A percentile compares a stretch with the other conserved stretches of the same genome.
Evolutionary conservation across 2,329 filamentous ascomycete genomes (phyloP).

Genomic region (Hymenoscyphus fructigenus): DNA sequence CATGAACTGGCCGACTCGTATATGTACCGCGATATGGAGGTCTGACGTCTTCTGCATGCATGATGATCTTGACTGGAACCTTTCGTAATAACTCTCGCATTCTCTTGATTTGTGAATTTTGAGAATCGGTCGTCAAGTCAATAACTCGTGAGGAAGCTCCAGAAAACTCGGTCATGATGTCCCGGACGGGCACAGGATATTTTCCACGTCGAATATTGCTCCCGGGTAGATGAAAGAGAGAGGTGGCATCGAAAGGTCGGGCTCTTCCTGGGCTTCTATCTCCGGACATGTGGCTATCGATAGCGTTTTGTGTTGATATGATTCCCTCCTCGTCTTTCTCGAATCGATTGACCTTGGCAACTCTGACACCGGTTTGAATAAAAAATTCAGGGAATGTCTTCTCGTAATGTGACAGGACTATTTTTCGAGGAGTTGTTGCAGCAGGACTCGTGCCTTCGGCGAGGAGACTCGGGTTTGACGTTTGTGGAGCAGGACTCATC

Average conservation of each 20-base stretch:
- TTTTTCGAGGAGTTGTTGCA: constrained; percentile 32
- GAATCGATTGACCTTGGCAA: constrained; percentile 60
- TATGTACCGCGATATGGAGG: constrained; percentile 72
- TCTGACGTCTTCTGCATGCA: constrained; percentile 63
- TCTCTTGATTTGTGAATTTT: constrained; percentile 34
- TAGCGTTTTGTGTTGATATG: constrained; percentile 48
- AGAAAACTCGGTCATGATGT: constrained; percentile 35
- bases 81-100: constrained; percentile 23
- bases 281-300: constrained; percentile 53
- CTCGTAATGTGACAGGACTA: constrained; percentile 52
- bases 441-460: constrained; percentile 4
- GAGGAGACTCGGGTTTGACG: constrained; percentile 19
- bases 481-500: constrained; percentile 28
- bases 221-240: constrained; percentile 47
- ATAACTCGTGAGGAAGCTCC: constrained; percentile 30
- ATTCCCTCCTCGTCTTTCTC: constrained; percentile 58
- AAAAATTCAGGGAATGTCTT: constrained; percentile 80
- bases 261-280: constrained; percentile 46
- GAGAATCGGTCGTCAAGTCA: constrained; percentile 35
- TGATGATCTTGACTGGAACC: constrained; percentile 34
- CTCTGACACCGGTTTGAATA: constrained; percentile 67
- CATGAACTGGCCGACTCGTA: constrained; percentile 47
- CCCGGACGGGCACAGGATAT: constrained; percentile 26
- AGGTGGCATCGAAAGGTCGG: constrained; percentile 44
- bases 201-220: constrained; percentile 45